A percentile compares a stretch with the other conserved stretches of the same genome.
Conservation (phyloP, 2,329 filamentous ascomycete species). For the Monosporascus sp. region DNA sequence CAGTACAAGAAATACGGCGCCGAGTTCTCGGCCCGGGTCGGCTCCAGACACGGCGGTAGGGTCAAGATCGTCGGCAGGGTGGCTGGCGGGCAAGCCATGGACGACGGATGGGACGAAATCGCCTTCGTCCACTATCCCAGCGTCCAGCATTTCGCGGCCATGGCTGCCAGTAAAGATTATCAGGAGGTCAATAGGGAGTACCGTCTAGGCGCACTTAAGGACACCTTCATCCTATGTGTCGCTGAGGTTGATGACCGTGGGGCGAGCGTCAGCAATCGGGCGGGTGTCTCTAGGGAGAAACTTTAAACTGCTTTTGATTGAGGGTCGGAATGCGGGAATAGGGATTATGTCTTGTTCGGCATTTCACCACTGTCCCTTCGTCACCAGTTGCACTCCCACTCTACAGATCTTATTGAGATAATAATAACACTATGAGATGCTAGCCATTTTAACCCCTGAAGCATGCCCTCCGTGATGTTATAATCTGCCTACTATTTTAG, state of each 20-base stretch:
- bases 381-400: too few species aligned
- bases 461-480: too few species aligned
- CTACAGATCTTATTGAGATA: too few species aligned
- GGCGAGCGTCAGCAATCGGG: conserved; percentile 4
- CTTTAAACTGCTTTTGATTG: conserved; percentile 1
- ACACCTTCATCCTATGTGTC: conserved; percentile 20
- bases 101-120: conserved; percentile 54
- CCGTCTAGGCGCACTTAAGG: conserved; percentile 16
- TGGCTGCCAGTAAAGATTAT: conserved; percentile 18
- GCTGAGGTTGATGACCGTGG: conserved; percentile 19
- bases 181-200: conserved; percentile 18
- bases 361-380: too few species aligned
- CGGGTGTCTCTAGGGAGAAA: conserved; percentile 1
- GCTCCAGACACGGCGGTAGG: conserved; percentile 45
- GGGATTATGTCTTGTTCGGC: too few species aligned
- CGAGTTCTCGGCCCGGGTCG: conserved; percentile 44
- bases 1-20: conserved; percentile 53
- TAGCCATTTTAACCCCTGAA: too few species aligned
- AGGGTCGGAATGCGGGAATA: too few species aligned
- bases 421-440: too few species aligned
- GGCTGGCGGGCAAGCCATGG: not conserved
- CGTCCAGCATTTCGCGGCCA: conserved; percentile 56
- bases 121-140: conserved; percentile 61
- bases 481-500: too few species aligned
- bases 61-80: conserved; percentile 60